Conservation (phyloP, 108 stramenopile genomes). For the Cyclotella cryptica region DNA sequence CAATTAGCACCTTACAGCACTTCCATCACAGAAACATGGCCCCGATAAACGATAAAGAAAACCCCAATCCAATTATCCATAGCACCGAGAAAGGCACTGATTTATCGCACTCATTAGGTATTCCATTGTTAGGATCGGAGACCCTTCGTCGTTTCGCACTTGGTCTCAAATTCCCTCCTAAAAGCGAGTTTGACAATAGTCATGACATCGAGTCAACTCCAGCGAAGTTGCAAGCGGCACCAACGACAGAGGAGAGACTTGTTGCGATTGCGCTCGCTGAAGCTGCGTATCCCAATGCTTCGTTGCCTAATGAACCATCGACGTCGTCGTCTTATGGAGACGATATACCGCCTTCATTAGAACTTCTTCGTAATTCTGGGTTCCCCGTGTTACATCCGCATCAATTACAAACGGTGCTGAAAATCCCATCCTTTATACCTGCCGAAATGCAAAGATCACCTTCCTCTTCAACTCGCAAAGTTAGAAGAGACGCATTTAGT, state of each 20-base stretch:
- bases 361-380: constrained; percentile 44
- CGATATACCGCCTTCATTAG: constrained; percentile 14
- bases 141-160: constrained; percentile 39
- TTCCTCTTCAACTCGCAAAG: background rate
- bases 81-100: constrained; percentile 19
- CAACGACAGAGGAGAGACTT: constrained; percentile 48
- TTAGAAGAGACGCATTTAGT: constrained; percentile 57
- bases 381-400: constrained; percentile 48
- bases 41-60: constrained; percentile 38
- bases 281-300: constrained; percentile 32
- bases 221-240: background rate
- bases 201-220: constrained; percentile 14
- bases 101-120: constrained; percentile 14
- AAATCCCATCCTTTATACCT: constrained; percentile 42
- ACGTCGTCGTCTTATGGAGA: background rate
- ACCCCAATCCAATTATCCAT: constrained; percentile 55
- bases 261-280: constrained; percentile 46
- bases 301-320: background rate
- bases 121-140: constrained; percentile 29
- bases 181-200: background rate
- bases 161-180: constrained; percentile 8
- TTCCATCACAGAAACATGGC: too few species aligned
- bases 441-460: constrained; percentile 1
- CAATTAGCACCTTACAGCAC: too few species aligned
- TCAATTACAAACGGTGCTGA: constrained; percentile 38